These are phyloP conservation scores for Carex myosuroides DNA, from an alignment of 176 grass and related monocot species.

Conservation along the genomic window DNA sequence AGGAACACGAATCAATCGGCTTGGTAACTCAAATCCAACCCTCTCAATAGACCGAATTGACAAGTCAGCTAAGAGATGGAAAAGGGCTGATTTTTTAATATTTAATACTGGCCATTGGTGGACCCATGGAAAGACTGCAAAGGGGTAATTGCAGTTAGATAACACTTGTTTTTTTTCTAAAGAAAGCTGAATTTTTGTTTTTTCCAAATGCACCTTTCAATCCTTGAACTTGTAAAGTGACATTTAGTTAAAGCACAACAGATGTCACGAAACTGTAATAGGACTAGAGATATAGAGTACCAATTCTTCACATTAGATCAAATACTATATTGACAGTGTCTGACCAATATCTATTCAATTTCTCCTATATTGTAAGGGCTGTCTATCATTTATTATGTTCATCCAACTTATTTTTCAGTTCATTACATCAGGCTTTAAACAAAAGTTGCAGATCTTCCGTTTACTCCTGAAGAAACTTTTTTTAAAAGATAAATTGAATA, in stretches of 20 bases:
- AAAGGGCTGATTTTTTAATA: conserved; percentile 62
- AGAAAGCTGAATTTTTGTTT: background rate
- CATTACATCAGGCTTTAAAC: background rate
- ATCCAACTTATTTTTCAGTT: background rate
- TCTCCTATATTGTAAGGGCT: background rate
- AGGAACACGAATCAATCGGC: conserved; percentile 60
- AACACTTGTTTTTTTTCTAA: background rate
- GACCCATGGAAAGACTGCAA: conserved; percentile 92
- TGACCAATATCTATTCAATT: background rate
- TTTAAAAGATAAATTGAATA: background rate
- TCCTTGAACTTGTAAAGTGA: background rate
- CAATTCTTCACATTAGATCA: background rate
- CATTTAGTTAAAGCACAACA: background rate
- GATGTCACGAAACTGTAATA: background rate
- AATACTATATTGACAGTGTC: background rate
- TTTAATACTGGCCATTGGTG: conserved; percentile 99
- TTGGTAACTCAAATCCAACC: conserved; percentile 65
- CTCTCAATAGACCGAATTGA: conserved; percentile 75
- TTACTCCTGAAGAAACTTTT: background rate
- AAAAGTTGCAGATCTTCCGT: background rate
- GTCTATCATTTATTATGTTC: background rate
- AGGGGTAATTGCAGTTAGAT: conserved; percentile 38
- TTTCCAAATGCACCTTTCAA: background rate
- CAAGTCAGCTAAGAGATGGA: conserved; percentile 80
- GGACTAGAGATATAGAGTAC: background rate